Conservation (phyloP, 2,329 filamentous ascomycete species). For the Thielaviopsis euricoi region DNA sequence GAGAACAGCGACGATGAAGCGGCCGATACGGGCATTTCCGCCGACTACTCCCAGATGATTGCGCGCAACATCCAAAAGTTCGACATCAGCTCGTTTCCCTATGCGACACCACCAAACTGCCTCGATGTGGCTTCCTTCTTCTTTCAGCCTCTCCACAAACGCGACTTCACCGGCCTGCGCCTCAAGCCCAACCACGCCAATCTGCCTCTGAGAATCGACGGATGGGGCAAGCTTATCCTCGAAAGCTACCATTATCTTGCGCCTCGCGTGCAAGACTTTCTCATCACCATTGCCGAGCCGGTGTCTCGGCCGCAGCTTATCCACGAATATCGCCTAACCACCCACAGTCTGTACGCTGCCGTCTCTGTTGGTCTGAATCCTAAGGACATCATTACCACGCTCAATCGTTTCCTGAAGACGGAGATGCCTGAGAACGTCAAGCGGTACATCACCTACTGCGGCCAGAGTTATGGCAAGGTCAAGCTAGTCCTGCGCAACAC, state of each 20-base stretch:
- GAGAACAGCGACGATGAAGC: constrained; percentile 30
- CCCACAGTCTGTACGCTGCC: constrained; percentile 86
- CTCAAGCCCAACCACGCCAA: constrained; percentile 82
- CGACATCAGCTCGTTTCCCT: constrained; percentile 39
- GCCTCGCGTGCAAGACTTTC: constrained; percentile 76
- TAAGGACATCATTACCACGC: constrained; percentile 73
- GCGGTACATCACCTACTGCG: constrained; percentile 62
- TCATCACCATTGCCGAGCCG: constrained; percentile 91
- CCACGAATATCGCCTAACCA: constrained; percentile 84
- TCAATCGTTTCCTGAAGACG: constrained; percentile 81
- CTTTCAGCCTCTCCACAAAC: constrained; percentile 22
- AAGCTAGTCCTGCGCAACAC: constrained; percentile 91
- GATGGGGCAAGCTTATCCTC: constrained; percentile 72
- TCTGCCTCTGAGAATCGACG: constrained; percentile 84
- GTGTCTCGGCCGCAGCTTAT: constrained; percentile 77
- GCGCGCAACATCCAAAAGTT: constrained; percentile 40
- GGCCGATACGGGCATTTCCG: constrained; percentile 29
- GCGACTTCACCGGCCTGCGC: constrained; percentile 66
- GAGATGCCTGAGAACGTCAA: constrained; percentile 67
- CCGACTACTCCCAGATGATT: constrained; percentile 29
- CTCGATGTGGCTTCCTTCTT: constrained; percentile 30
- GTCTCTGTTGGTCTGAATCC: constrained; percentile 87
- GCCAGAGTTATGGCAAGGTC: constrained; percentile 85
- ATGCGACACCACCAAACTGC: constrained; percentile 11
- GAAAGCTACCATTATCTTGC: constrained; percentile 88